phyloP scores from a whole-genome alignment of 495 filamentous ascomycete species.

The Cercophora sp. region DNA sequence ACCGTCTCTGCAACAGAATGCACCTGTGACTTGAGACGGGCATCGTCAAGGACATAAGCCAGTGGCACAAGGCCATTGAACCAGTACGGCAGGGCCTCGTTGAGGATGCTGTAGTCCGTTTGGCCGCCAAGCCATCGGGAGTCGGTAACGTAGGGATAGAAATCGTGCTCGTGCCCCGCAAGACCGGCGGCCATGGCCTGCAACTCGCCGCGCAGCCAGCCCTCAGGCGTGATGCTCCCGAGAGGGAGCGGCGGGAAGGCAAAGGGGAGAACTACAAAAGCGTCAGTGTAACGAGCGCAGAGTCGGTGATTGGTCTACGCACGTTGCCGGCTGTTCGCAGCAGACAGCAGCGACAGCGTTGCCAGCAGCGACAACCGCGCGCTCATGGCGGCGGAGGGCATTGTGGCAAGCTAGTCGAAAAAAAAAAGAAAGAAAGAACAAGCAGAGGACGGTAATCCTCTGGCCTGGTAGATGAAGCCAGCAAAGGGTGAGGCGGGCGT shows the following conservation, averaged over 20 bases:
- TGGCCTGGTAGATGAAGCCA: too few species aligned
- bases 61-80: constrained; percentile 62
- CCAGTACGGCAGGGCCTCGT: constrained; percentile 64
- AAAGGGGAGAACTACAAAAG: background rate
- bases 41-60: constrained; percentile 53
- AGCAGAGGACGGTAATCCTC: too few species aligned
- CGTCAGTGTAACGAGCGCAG: too few species aligned
- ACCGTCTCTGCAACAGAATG: constrained; percentile 44
- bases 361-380: too few species aligned
- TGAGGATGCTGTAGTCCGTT: constrained; percentile 53
- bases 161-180: constrained; percentile 56
- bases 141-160: constrained; percentile 55
- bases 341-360: too few species aligned
- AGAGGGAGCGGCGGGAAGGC: background rate
- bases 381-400: too few species aligned
- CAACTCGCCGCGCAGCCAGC: constrained; percentile 1
- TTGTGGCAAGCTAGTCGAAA: too few species aligned
- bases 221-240: background rate
- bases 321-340: too few species aligned
- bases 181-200: constrained; percentile 48
- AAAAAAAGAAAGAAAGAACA: too few species aligned
- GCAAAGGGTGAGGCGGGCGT: too few species aligned
- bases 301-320: too few species aligned
- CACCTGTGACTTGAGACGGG: constrained; percentile 51
- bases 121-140: constrained; percentile 48